Conservation (phyloP, 768 basidiomycete genomes). For the Boletus insuetus region DNA sequence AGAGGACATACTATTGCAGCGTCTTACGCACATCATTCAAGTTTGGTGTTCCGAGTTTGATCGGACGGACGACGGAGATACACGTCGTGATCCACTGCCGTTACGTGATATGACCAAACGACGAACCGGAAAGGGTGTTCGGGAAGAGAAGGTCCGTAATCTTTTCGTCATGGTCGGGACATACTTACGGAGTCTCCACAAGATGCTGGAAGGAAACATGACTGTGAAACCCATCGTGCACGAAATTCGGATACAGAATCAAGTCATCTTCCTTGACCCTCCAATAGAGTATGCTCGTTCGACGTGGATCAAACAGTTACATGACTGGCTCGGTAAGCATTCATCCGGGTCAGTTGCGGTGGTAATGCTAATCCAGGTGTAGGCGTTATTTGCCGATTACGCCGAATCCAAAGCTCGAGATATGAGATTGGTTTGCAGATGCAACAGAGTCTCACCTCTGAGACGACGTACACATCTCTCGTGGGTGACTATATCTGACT, state of each 20-base stretch:
- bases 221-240: slow-evolving; percentile 84
- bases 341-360: background rate
- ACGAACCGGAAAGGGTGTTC: slow-evolving; percentile 63
- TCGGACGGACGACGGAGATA: slow-evolving; percentile 64
- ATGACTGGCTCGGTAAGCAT: slow-evolving; percentile 77
- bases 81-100: slow-evolving; percentile 49
- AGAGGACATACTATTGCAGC: slow-evolving; percentile 72
- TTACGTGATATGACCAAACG: slow-evolving; percentile 61
- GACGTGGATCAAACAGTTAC: slow-evolving; percentile 85
- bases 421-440: slow-evolving; percentile 97
- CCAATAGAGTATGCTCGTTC: slow-evolving; percentile 93
- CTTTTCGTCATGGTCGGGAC: background rate
- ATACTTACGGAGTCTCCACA: slow-evolving; percentile 25
- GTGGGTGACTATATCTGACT: slow-evolving; percentile 41
- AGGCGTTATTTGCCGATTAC: slow-evolving; percentile 86
- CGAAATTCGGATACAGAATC: slow-evolving; percentile 97
- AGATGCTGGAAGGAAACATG: slow-evolving; percentile 76
- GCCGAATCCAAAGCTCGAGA: slow-evolving; percentile 88
- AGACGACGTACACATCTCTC: slow-evolving; percentile 80
- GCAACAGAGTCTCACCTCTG: slow-evolving; percentile 61
- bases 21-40: slow-evolving; percentile 75
- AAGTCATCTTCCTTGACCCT: slow-evolving; percentile 97
- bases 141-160: slow-evolving; percentile 72
- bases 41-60: slow-evolving; percentile 90
- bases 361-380: background rate